Evolutionary conservation across 2,329 filamentous ascomycete genomes (phyloP), one percentile per base, ranked within the genome.

Genomic region (Orbilia javanica): DNA sequence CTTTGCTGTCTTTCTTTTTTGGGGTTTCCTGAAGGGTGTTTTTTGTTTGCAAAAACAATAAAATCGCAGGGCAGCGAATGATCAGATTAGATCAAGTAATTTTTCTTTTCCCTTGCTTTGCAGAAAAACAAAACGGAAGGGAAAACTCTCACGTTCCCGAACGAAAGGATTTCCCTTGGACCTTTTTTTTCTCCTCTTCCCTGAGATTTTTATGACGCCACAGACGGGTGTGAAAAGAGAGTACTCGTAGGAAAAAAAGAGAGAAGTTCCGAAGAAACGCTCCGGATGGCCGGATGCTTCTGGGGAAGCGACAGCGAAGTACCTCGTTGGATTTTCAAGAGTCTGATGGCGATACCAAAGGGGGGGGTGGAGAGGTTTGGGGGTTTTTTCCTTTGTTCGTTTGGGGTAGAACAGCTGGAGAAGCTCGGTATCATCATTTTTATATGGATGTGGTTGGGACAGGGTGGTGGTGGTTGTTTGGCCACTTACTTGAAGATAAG

Each of bases 71-170:
- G 36, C 29, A 31, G 10, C 15, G 42, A 31, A 52, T n/a, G 27
- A 34, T 78, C 74, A 78, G 74, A 78, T 78, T 78, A 78, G 74
- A 78, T 78, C 74, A 78, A 78, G 74, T 78, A 67, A 78, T 72
- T 78, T 78, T 69, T n/a, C n/a, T 68, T 57, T 67, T 15, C 55
- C 42, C 8, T 42, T 18, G n/a, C 42, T 46, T 44, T 22, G n/a
- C n/a, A n/a, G n/a, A n/a, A 22, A 52, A 27, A 29, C 4, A 39
- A 50, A 66, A 34, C 13, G 6, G 15, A 11, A 15, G 18, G 18
- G 29, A 31, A 29, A 20, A 64, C 74, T 78, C 74, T 78, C 74
- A 78, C 62, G 74, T 78, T 78, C 74, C 55, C 74, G 74, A 63
- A 64, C 67, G 74, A 74, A 68, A 57, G 5, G 39, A 55, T 31